These are phyloP conservation scores for Plasmopara viticola DNA, from an alignment of 352 stramenopile genomes.

Conservation along the genomic window DNA sequence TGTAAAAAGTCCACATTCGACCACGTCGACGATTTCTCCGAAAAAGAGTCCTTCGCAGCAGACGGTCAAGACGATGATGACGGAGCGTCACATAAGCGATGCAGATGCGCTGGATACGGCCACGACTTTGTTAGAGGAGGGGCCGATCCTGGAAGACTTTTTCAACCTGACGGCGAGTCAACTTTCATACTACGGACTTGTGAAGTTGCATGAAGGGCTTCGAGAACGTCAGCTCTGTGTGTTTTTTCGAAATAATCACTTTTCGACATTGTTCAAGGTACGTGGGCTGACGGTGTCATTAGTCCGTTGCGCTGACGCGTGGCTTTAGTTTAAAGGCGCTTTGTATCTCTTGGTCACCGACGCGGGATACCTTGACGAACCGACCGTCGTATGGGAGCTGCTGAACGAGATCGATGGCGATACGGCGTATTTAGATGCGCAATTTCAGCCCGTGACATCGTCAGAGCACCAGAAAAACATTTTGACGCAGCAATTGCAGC, in stretches of 20 bases:
- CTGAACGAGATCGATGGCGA: slow-evolving; percentile 89
- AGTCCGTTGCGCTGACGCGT: neutral
- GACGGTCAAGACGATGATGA: slow-evolving; percentile 68
- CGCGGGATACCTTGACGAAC: slow-evolving; percentile 92
- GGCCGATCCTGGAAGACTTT: slow-evolving; percentile 84
- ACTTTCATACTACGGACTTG: slow-evolving; percentile 92
- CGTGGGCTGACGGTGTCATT: neutral
- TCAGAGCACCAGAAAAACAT: slow-evolving; percentile 66
- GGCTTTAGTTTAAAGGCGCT: slow-evolving; percentile 73
- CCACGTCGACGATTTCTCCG: slow-evolving; percentile 19
- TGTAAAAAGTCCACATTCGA: slow-evolving; percentile 11
- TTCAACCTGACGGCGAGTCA: slow-evolving; percentile 88
- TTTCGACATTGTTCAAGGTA: slow-evolving; percentile 94
- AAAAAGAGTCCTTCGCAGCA: slow-evolving; percentile 63
- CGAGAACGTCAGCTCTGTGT: slow-evolving; percentile 88
- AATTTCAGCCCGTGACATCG: slow-evolving; percentile 59
- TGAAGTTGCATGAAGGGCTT: slow-evolving; percentile 89
- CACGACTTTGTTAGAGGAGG: slow-evolving; percentile 64
- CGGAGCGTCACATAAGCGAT: slow-evolving; percentile 70
- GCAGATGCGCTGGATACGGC: slow-evolving; percentile 52
- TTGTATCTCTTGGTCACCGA: slow-evolving; percentile 97
- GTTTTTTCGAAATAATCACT: slow-evolving; percentile 99
- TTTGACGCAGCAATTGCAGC: slow-evolving; percentile 49
- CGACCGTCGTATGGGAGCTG: slow-evolving; percentile 92
- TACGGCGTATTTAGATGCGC: slow-evolving; percentile 64